Base-by-base conservation (phyloP, 2,329 filamentous ascomycete genomes). In the Ascosphaera apis region DNA sequence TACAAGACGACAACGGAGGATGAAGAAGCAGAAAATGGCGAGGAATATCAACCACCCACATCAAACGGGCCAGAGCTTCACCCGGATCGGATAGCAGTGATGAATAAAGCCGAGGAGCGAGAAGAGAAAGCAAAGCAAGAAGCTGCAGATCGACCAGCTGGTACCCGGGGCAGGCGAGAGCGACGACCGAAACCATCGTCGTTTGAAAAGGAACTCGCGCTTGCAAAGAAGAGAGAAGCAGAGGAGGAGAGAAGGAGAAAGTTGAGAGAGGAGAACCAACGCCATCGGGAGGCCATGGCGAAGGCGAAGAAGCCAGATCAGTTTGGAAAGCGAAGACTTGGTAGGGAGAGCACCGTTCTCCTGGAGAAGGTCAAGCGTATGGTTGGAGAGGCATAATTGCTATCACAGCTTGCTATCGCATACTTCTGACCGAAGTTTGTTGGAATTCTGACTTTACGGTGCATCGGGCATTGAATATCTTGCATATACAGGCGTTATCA, bases 331-430 rank as follows among this genome's bases (percentile, higher is more conserved):
- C 68, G 76, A 53, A 84, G 81, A 57, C 54, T 92, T 34, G 83
- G 83, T 1, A 66, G 80, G 41, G 82, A 91, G 61, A 84, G 82
- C 46, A 67, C 66, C 23, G 64, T 86, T 27, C 47, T 92, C 46
- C 58, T 92, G 38, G 76, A 82, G 48, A 80, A 75, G 56, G 76
- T 86, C 23, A 75, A 76, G 62, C 72, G 64, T 50, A 61, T 91
- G 54, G 67, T 88, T 41, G 65, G 61, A 2, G 47, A 56, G 36
- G 42, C 40, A 4, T 50, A 42, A 40, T 38, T 5, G 27, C 34
- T 15, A 40, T 35, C n/a, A n/a, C n/a, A n/a, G n/a, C n/a, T n/a
- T n/a, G n/a, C n/a, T n/a, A n/a, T n/a, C n/a, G n/a, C n/a, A n/a
- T 21, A 9, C 19, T 21, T 21, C 19, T 21, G 9, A 9, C 19